Evolutionary conservation across 164 flowering plant genomes (phyloP).

Genomic region (Nelumbo lutea): DNA sequence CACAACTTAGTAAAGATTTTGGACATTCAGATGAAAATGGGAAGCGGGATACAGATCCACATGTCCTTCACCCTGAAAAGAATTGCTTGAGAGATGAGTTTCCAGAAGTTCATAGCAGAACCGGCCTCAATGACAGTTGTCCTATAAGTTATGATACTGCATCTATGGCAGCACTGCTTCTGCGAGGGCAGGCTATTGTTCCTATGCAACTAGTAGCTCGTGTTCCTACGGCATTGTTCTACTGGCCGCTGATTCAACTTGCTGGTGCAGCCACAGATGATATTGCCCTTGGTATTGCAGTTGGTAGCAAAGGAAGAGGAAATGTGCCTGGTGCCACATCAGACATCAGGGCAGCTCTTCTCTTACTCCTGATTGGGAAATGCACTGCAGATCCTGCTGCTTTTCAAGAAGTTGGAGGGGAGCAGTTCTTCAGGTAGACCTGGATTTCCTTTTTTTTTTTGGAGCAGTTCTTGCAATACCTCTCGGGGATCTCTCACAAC

Average conservation of each 20-base stretch:
- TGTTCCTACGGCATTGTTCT: constrained; percentile 79
- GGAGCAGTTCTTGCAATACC: no score
- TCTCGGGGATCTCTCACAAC: no score
- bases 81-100: constrained; percentile 25
- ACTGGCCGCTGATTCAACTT: constrained; percentile 99
- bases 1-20: constrained; percentile 24
- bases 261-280: constrained; percentile 97
- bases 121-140: constrained; percentile 13
- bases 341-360: constrained; percentile 88
- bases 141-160: constrained; percentile 47
- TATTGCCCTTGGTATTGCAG: constrained; percentile 91
- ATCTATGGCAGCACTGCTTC: constrained; percentile 89
- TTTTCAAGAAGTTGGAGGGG: constrained; percentile 84
- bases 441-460: neutral
- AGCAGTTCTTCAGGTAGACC: constrained; percentile 80
- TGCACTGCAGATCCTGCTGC: constrained; percentile 87
- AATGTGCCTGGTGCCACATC: constrained; percentile 93
- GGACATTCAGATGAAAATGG: constrained; percentile 25
- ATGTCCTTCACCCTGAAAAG: constrained; percentile 23
- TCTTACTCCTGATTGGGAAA: constrained; percentile 89
- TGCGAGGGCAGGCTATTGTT: constrained; percentile 78
- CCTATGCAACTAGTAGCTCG: constrained; percentile 92
- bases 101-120: constrained; percentile 29
- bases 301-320: constrained; percentile 98
- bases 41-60: constrained; percentile 26